Base-by-base conservation (phyloP, 2,329 filamentous ascomycete genomes). In the Capronia coronata region DNA sequence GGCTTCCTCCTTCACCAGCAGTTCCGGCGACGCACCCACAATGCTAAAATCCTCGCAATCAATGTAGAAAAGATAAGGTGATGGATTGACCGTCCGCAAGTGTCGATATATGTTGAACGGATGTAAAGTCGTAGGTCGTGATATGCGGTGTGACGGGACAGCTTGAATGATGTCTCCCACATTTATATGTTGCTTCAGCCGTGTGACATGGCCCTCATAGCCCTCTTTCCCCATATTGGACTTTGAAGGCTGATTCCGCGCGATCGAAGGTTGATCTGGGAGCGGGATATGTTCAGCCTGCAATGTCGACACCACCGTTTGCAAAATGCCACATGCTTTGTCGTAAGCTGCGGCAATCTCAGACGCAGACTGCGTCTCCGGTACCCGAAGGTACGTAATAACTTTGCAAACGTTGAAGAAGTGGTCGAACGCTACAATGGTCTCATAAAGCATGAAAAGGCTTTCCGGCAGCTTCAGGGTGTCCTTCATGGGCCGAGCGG, bases 91-190 rank as follows among this genome's bases (percentile, higher is more conserved):
- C n/a, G 88, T 95, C 55, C 93, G 87, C 30, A 98, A 78, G 66
- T 95, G 88, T 47, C 91, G 83, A 75, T 97, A 98, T 62, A 98
- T 87, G 74, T 97, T 98, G 77, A 97, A 98, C 0, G 93, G 91
- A 68, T 98, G 93, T 37, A 98, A 75, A 48, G 80, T 82, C 2
- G 93, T 98, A 11, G 90, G 90, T 22, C 91, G 80, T 6, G 90
- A 84, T 64, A 97, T 87, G 45, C 93, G 82, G 71, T 98, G 93
- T 35, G 89, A 96, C 1, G 93, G 93, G 13, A 98, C 93, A 1
- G 89, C 88, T 68, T 98, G 93, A 70, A 98, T 97, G 65, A 98
- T 97, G 73, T 97, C 89, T 60, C 93, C 93, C 55, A 80, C 78
- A 61, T 81, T 78, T 61, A 98, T 97, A 74, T 97, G 91, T 69